Percentiles rank a stretch among this genome's conserved stretches.
These are phyloP conservation scores for Termitomyces sp. DNA, from an alignment of 1,284 basidiomycete species.

Conservation along the genomic window DNA sequence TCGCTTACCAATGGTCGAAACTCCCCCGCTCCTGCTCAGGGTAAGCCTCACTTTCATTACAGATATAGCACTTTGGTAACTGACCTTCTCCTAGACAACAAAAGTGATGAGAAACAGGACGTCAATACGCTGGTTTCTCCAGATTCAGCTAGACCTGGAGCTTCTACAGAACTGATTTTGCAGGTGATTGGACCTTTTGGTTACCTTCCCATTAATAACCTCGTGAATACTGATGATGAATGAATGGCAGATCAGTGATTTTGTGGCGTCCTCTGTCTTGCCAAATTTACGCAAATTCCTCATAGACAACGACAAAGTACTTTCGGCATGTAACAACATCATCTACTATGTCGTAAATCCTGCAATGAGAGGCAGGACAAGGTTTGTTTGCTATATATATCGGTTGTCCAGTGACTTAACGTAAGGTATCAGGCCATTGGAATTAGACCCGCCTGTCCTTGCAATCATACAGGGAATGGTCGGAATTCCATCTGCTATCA, in stretches of 20 bases:
- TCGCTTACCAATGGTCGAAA: constrained; percentile 59
- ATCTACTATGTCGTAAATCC: constrained; percentile 85
- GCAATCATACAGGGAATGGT: constrained; percentile 76
- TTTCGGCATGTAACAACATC: constrained; percentile 75
- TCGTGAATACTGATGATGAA: neutral
- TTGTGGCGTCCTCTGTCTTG: constrained; percentile 66
- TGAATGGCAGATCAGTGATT: constrained; percentile 61
- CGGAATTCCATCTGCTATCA: constrained; percentile 72
- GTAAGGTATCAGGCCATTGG: constrained; percentile 52
- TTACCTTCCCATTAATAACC: neutral
- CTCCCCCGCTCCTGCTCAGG: constrained; percentile 54
- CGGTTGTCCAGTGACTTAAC: neutral
- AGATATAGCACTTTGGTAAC: constrained; percentile 9
- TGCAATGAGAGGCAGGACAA: constrained; percentile 67
- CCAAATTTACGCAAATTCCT: constrained; percentile 79
- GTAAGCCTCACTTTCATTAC: constrained; percentile 20
- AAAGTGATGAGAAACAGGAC: constrained; percentile 54
- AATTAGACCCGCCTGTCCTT: constrained; percentile 63
- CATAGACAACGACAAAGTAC: constrained; percentile 81
- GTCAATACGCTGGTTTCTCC: constrained; percentile 36
- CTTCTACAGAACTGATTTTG: constrained; percentile 42
- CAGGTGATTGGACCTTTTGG: constrained; percentile 37
- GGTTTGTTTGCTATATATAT: constrained; percentile 35
- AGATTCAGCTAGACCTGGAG: constrained; percentile 40
- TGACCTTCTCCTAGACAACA: constrained; percentile 29